A percentile compares a stretch with the other conserved stretches of the same genome.
Evolutionary conservation across 352 stramenopile species (phyloP).

Genomic region (Globisporangium iwayamae): DNA sequence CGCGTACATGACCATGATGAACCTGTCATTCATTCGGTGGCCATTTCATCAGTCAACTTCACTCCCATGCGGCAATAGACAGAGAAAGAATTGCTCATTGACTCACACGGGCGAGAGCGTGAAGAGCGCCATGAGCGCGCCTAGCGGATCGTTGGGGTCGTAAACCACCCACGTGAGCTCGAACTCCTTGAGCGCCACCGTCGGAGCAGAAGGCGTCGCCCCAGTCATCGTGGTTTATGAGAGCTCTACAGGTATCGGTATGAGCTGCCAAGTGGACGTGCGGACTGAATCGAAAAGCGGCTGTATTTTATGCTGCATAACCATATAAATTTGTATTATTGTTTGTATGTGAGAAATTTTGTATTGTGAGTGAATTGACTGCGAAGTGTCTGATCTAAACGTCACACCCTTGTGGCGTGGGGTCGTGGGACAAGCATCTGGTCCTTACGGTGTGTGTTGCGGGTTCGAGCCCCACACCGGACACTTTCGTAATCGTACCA

Average conservation of each 20-base stretch:
- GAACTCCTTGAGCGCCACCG: constrained; percentile 52
- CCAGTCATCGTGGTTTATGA: background rate
- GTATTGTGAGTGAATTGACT: background rate
- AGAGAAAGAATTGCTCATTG: background rate
- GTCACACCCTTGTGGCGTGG: no score
- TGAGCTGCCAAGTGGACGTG: no score
- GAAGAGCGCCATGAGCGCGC: constrained; percentile 61
- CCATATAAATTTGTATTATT: background rate
- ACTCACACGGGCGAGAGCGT: constrained; percentile 72
- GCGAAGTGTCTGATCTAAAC: background rate
- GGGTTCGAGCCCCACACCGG: no score
- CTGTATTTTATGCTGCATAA: background rate
- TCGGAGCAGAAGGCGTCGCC: constrained; percentile 5
- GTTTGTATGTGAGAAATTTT: background rate
- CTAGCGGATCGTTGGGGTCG: constrained; percentile 64
- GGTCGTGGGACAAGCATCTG: no score
- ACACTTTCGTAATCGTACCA: no score
- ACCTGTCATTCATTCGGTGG: constrained; percentile 29
- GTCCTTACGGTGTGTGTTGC: no score
- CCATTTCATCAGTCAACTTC: background rate
- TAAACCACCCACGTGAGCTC: constrained; percentile 86
- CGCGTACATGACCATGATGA: constrained; percentile 81
- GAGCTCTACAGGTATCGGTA: background rate
- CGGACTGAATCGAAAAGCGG: no score
- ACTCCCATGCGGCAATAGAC: background rate